A percentile compares a stretch with the other conserved stretches of the same genome.
Conservation (phyloP, 176 grass and related monocot genomes). For the Panicum miliaceum region DNA sequence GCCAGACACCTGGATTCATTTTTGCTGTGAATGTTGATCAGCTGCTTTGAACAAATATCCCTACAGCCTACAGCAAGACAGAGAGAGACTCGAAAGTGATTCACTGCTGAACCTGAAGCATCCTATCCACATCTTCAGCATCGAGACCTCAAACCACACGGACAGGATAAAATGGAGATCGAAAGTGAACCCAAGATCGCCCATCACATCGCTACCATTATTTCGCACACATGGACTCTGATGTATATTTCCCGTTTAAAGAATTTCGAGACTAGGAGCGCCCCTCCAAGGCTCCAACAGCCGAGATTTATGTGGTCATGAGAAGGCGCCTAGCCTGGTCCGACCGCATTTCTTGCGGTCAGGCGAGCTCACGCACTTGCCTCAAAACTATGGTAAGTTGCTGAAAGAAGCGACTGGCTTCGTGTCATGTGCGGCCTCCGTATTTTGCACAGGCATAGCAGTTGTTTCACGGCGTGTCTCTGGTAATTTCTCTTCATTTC, state of each 20-base stretch:
- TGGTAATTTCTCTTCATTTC: neutral
- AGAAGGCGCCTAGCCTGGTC: constrained; percentile 36
- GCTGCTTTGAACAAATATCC: neutral
- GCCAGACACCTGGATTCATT: neutral
- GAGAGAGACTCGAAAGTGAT: neutral
- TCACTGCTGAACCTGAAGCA: neutral
- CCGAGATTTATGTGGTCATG: constrained; percentile 19
- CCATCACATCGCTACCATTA: constrained; percentile 3
- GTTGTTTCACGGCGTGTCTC: no score
- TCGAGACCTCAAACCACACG: neutral
- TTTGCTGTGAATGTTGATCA: neutral
- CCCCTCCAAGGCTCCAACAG: constrained; percentile 2
- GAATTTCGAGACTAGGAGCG: no score
- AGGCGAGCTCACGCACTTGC: neutral
- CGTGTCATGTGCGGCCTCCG: neutral
- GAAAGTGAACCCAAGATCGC: neutral
- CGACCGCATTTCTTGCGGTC: constrained; percentile 44
- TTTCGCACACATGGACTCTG: neutral
- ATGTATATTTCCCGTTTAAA: no score
- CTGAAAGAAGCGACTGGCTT: neutral
- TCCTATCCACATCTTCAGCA: neutral
- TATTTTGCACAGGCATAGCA: no score
- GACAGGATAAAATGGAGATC: neutral
- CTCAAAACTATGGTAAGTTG: constrained; percentile 6
- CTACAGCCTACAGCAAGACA: neutral